Evolutionary conservation across 1,284 basidiomycete species (phyloP), one percentile per base, ranked within the genome.

Genomic region (Puccinia coronata): DNA sequence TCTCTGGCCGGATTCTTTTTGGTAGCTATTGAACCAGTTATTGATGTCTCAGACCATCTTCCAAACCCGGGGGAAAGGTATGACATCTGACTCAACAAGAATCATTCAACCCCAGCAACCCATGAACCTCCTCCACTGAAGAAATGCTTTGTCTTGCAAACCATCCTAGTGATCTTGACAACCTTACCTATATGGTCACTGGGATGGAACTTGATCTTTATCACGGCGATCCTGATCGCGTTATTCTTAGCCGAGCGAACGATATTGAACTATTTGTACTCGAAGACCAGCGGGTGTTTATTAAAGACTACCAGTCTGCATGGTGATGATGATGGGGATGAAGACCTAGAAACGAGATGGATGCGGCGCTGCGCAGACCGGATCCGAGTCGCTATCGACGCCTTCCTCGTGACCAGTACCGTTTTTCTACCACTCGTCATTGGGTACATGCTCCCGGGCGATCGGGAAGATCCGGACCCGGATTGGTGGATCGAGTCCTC

Each of bases 401-500:
- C 34, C 31, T 51, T 76, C 23, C 34, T 76, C 18, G 25, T 76
- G 49, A 31, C 67, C 31, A 36, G 18, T 1, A 31, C 59, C 12
- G 59, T 12, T 20, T 43, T 63, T 41, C n/a, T 76, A 8, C 74
- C 74, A 0, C 49, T 76, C 25, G 14, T 65, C 20, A 76, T 76
- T 20, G 74, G 59, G 31, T 76, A 76, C 63, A 76, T 76, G 74
- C 36, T 76, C 12, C 74, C 74, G 16, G 61, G 74, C 23, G 47
- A 63, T 59, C 74, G 59, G 12, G 59, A 63, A 34, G 74, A 49
- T 65, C 57, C 74, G n/a, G 74, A 76, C 49, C 57, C 41, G 16
- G 74, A 76, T 65, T 76, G 74, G 74, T 65, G 74, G 74, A 76
- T 76, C 36, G 74, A 76, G 20, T 76, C 39, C 5, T 49, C 59